Evolutionary conservation across 2,329 filamentous ascomycete genomes (phyloP).

Genomic region (Immersiporthe knoxdaviesiana): DNA sequence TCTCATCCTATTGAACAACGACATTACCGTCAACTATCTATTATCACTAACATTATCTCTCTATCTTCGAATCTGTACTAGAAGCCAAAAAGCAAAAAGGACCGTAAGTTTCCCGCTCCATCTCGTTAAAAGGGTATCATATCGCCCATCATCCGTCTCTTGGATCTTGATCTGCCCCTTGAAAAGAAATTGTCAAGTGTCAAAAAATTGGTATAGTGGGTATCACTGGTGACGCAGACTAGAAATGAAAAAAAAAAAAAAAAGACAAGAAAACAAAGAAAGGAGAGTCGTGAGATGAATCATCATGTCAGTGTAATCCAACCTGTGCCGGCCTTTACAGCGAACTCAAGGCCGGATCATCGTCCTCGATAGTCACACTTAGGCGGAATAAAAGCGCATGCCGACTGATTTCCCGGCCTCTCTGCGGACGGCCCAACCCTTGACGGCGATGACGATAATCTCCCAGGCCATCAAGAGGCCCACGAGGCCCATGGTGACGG

Average conservation of each 20-base stretch:
- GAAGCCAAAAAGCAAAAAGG: background rate
- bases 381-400: slow-evolving; percentile 20
- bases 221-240: slow-evolving; percentile 24
- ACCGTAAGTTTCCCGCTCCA: background rate
- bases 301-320: background rate
- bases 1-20: background rate
- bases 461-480: slow-evolving; percentile 86
- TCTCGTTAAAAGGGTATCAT: slow-evolving; percentile 15
- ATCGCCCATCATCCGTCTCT: background rate
- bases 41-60: too few relatives aligned
- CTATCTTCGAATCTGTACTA: too few relatives aligned
- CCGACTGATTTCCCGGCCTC: slow-evolving; percentile 40
- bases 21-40: background rate
- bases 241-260: slow-evolving; percentile 11
- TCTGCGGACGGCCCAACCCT: slow-evolving; percentile 76
- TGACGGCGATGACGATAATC: slow-evolving; percentile 76
- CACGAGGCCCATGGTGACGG: slow-evolving; percentile 81
- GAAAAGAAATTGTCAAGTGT: slow-evolving; percentile 9
- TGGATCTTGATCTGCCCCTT: background rate
- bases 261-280: background rate
- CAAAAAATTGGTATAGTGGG: slow-evolving; percentile 26
- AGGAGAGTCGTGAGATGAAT: background rate
- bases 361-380: background rate
- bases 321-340: background rate
- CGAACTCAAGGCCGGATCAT: background rate